phyloP scores from a whole-genome alignment of 2,329 filamentous ascomycete genomes.

The Bipolaris victoriae region DNA sequence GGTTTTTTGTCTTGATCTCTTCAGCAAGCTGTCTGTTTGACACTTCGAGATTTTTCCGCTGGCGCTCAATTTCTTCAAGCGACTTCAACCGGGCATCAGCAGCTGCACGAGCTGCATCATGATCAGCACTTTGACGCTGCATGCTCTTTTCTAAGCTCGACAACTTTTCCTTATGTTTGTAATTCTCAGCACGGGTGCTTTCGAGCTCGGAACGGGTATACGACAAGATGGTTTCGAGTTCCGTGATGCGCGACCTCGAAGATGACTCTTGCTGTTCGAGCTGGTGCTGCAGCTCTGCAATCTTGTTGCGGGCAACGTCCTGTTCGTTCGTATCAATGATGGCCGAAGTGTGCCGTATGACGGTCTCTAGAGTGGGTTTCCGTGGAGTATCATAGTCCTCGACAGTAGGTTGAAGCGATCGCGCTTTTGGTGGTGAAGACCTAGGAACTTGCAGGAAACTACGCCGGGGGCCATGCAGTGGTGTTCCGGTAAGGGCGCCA shows the following conservation, averaged over 20 bases:
- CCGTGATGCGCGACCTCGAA: slow-evolving; percentile 40
- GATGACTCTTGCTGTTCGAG: slow-evolving; percentile 38
- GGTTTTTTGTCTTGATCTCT: slow-evolving; percentile 8
- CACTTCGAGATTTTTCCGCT: slow-evolving; percentile 8
- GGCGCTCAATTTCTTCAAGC: slow-evolving; percentile 20
- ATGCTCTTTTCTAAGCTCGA: slow-evolving; percentile 24
- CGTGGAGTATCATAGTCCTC: slow-evolving; percentile 48
- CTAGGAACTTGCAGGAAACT: slow-evolving; percentile 39
- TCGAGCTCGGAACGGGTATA: slow-evolving; percentile 45
- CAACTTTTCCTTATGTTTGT: slow-evolving; percentile 38
- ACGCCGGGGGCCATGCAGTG: slow-evolving; percentile 31
- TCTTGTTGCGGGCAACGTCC: slow-evolving; percentile 22
- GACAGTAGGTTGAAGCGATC: slow-evolving; percentile 45
- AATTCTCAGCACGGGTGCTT: slow-evolving; percentile 33
- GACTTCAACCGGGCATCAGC: slow-evolving; percentile 23
- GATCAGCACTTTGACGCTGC: slow-evolving; percentile 20
- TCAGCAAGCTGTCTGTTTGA: slow-evolving; percentile 8
- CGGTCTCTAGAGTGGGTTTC: slow-evolving; percentile 44
- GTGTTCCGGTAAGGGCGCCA: slow-evolving; percentile 34
- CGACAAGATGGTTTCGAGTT: slow-evolving; percentile 44
- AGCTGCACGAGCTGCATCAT: slow-evolving; percentile 12
- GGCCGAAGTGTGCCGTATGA: slow-evolving; percentile 39
- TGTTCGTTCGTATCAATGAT: slow-evolving; percentile 17
- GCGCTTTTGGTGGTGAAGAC: slow-evolving; percentile 34
- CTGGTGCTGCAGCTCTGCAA: slow-evolving; percentile 34